These are phyloP conservation scores for Diaporthe eres DNA, from an alignment of 2,329 filamentous ascomycete genomes.

Conservation along the genomic window DNA sequence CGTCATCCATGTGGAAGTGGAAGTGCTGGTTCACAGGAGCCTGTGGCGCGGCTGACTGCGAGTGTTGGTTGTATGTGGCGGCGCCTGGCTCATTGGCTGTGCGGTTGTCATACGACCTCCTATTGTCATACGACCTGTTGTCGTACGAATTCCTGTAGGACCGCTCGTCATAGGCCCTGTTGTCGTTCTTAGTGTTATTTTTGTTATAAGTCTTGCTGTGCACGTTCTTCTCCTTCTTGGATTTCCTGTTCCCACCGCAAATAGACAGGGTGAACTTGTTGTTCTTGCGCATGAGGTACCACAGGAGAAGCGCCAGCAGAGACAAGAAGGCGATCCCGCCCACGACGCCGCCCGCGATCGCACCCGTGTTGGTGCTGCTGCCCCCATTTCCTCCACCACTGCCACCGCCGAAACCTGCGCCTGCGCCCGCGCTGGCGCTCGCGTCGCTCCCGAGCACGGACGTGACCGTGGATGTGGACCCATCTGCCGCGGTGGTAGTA, in stretches of 20 bases:
- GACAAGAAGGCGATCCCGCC: slow-evolving; percentile 48
- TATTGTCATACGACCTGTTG: slow-evolving; percentile 39
- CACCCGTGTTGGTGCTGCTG: slow-evolving; percentile 45
- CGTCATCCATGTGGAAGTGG: slow-evolving; percentile 31
- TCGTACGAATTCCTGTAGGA: slow-evolving; percentile 38
- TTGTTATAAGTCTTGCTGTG: slow-evolving; percentile 34
- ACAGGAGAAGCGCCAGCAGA: slow-evolving; percentile 45
- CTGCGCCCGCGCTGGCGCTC: slow-evolving; percentile 26
- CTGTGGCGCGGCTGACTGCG: slow-evolving; percentile 21
- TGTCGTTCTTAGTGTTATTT: slow-evolving; percentile 37
- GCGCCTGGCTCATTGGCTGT: background rate
- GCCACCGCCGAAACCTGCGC: slow-evolving; percentile 5
- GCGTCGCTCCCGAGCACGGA: slow-evolving; percentile 34
- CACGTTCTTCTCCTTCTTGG: slow-evolving; percentile 37
- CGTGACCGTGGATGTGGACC: slow-evolving; percentile 39
- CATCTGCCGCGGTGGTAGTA: slow-evolving; percentile 40
- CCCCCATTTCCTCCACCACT: slow-evolving; percentile 3
- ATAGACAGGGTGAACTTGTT: slow-evolving; percentile 42
- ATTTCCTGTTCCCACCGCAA: slow-evolving; percentile 42
- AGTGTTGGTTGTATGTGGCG: slow-evolving; percentile 1
- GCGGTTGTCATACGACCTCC: slow-evolving; percentile 32
- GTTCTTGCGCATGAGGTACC: slow-evolving; percentile 46
- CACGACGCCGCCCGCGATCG: slow-evolving; percentile 51
- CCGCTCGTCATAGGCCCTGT: slow-evolving; percentile 34
- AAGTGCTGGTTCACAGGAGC: slow-evolving; percentile 31